Evolutionary conservation across 1,284 basidiomycete species (phyloP), one percentile per base, ranked within the genome.

Genomic region (Sporisorium scitamineum): DNA sequence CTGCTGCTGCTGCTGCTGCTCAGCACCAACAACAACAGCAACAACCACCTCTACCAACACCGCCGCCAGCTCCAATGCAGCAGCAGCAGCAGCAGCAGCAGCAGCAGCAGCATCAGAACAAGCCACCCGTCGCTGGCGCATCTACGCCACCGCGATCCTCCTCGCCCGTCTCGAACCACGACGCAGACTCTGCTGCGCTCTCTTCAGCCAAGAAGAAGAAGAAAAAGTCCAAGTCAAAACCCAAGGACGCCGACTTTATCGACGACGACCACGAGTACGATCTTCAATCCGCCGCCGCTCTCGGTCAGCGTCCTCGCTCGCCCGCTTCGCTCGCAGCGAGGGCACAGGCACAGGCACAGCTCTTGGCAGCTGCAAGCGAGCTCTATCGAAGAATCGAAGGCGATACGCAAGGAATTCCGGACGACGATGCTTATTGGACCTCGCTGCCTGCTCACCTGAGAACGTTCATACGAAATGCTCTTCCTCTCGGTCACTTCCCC

Each of bases 351-450:
- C 83, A 84, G 69, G 80, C 82, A 0, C 83, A 85, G 62, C 76
- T 85, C 24, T 50, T 84, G 45, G 78, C 80, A 32, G 83, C 84
- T 13, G 84, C 84, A 20, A 82, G 80, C 55, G 84, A 85, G 44
- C 73, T 85, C 18, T 85, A 84, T 53, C 75, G 83, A n/a, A 73
- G 84, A 37, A 83, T 85, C 60, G 83, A 84, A 55, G 78, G 79
- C 34, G 84, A 85, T 48, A 81, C 84, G 7, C 74, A 79, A 34
- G 81, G 83, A 13, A 79, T 84, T 26, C 80, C 79, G 27, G 87
- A 88, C 60, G 89, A 89, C 69, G 89, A 89, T 70, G 87, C 88
- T 7, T 90, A 90, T 82, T 90, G 89, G 89, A 88, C 88, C 5
- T 88, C 88, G 14, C 82, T 90, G 3, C 89, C 89, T 0, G 85